These are phyloP conservation scores for Abelmoschus esculentus DNA, from an alignment of 345 rosid genomes.

Conservation along the genomic window DNA sequence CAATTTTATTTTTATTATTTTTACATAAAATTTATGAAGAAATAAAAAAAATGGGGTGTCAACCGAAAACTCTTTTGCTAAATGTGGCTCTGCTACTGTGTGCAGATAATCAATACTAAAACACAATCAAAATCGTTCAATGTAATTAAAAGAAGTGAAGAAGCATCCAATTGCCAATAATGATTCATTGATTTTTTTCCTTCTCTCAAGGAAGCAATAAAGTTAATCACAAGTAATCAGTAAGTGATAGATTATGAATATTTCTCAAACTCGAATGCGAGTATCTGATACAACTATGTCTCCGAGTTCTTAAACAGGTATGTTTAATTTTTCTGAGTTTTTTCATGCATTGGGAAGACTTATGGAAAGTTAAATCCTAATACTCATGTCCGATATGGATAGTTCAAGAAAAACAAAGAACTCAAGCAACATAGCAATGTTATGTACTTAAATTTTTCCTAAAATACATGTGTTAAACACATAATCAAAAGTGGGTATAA, in stretches of 20 bases:
- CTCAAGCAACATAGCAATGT: neutral
- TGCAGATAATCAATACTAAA: neutral
- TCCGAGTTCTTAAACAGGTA: neutral
- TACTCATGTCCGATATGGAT: neutral
- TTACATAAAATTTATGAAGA: too few species aligned
- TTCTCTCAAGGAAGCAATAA: neutral
- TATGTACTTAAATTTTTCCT: neutral
- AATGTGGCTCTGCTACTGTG: neutral
- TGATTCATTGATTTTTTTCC: neutral
- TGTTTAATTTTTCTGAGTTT: too few species aligned
- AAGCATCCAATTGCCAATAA: neutral
- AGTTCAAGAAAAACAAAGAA: neutral
- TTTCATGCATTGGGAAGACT: too few species aligned
- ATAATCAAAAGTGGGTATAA: neutral
- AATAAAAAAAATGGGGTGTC: too few species aligned
- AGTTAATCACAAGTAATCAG: neutral
- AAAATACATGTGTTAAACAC: neutral
- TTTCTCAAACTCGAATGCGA: neutral
- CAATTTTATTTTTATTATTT: too few species aligned
- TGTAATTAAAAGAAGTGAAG: constrained; percentile 1
- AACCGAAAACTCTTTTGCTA: too few species aligned
- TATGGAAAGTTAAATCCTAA: too few species aligned
- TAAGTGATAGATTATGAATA: neutral
- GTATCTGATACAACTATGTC: neutral
- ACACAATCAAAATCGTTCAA: neutral